These are phyloP conservation scores for Pseudofabraea citricarpa DNA, from an alignment of 2,329 filamentous ascomycete species.

Conservation along the genomic window DNA sequence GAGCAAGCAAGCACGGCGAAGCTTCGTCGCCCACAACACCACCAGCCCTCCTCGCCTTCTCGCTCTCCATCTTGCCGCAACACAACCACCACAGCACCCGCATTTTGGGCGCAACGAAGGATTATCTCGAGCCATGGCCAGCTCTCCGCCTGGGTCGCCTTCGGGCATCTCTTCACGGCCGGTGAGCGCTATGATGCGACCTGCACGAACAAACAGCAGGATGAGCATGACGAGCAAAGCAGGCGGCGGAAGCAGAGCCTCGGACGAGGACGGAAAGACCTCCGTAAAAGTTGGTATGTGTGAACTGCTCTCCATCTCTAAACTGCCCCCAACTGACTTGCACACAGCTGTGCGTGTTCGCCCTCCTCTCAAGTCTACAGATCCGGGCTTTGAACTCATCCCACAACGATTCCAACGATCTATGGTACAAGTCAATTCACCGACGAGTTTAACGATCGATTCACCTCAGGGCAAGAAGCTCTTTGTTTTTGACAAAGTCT, in stretches of 20 bases:
- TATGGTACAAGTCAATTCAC: slow-evolving; percentile 83
- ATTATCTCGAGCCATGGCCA: slow-evolving; percentile 48
- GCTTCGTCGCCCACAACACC: background rate
- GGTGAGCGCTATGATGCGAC: slow-evolving; percentile 74
- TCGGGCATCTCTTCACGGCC: slow-evolving; percentile 58
- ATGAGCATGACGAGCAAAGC: slow-evolving; percentile 77
- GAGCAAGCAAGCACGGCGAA: background rate
- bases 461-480: slow-evolving; percentile 88
- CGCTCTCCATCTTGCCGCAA: background rate
- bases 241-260: slow-evolving; percentile 73
- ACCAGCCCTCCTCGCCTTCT: background rate
- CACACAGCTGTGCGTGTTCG: slow-evolving; percentile 80
- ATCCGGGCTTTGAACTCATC: slow-evolving; percentile 92
- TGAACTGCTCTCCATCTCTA: slow-evolving; percentile 1
- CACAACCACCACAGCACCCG: slow-evolving; percentile 2
- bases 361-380: slow-evolving; percentile 74
- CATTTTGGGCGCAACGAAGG: slow-evolving; percentile 27
- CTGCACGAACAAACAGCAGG: slow-evolving; percentile 74
- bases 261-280: slow-evolving; percentile 85
- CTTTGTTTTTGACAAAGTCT: slow-evolving; percentile 96
- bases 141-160: slow-evolving; percentile 66
- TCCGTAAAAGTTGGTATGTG: slow-evolving; percentile 93
- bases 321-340: slow-evolving; percentile 6
- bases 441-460: slow-evolving; percentile 83
- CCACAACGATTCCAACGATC: slow-evolving; percentile 91